Percentiles rank a stretch among this genome's conserved stretches.
Conservation (phyloP, 495 filamentous ascomycete genomes). For the Hyaloscypha hepaticicola region DNA sequence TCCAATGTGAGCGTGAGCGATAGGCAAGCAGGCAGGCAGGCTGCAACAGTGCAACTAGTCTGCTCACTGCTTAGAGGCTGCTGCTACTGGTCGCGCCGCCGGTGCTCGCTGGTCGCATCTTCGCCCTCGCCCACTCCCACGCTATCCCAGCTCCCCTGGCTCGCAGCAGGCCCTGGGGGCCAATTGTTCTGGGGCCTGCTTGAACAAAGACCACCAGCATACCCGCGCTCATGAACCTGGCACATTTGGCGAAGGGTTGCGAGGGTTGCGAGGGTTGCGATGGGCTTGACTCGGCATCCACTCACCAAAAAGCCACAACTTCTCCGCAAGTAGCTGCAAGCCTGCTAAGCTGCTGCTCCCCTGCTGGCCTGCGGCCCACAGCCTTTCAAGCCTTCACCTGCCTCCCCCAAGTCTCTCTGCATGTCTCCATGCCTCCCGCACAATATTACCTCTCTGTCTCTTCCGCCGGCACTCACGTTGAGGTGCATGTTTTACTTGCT, state of each 20-base stretch:
- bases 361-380: not conserved
- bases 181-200: slow-evolving; percentile 4
- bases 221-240: slow-evolving; percentile 27
- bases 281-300: slow-evolving; percentile 31
- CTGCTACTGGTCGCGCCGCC: not conserved
- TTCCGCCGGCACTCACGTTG: slow-evolving; percentile 14
- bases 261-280: too few relatives aligned
- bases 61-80: not conserved
- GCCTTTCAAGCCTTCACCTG: slow-evolving; percentile 2
- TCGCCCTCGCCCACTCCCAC: not conserved
- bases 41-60: too few relatives aligned
- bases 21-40: too few relatives aligned
- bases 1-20: too few relatives aligned
- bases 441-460: slow-evolving; percentile 1
- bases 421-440: slow-evolving; percentile 2
- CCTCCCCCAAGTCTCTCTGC: slow-evolving; percentile 11
- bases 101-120: not conserved
- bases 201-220: slow-evolving; percentile 20
- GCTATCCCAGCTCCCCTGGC: slow-evolving; percentile 2
- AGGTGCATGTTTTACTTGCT: slow-evolving; percentile 23
- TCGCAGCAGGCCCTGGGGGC: slow-evolving; percentile 18
- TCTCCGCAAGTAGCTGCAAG: slow-evolving; percentile 34
- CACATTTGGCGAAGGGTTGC: not conserved
- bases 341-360: not conserved
- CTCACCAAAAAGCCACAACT: slow-evolving; percentile 34